Evolutionary conservation across 2,329 filamentous ascomycete species (phyloP), one percentile per base, ranked within the genome.

Genomic region (Calonectria pseudoturangicola): DNA sequence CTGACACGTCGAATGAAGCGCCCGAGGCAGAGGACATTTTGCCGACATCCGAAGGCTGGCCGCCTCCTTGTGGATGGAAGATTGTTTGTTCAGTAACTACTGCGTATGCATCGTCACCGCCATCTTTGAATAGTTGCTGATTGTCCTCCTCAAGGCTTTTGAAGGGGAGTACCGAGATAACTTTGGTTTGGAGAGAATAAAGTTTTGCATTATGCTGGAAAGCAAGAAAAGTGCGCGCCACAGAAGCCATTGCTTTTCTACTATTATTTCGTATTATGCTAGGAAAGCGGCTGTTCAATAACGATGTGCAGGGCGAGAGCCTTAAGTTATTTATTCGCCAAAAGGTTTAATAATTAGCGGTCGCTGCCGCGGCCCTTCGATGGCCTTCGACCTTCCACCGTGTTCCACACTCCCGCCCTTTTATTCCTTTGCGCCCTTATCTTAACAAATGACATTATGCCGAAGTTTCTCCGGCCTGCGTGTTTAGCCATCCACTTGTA

Each of bases 31-130:
- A 68, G 0, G 82, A 83, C 74, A 95, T 93, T 48, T 80, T 84
- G 25, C 93, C 93, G 13, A 88, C 86, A 74, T 95, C 93, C 0
- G 90, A 92, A 0, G 93, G 93, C 78, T 95, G 93, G 9, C 93
- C 93, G 72, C 93, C 93, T 25, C 93, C 93, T 82, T 95, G 93
- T 0, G 92, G 91, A 74, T 95, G 92, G 83, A 95, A 95, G 73
- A 95, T 92, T n/a, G 93, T 95, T 58, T 89, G 83, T 2, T 89
- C 85, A 0, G 91, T 93, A 7, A 91, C 86, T 25, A 94, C 82
- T n/a, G 91, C 88, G 77, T 88, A 87, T 75, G 90, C 87, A 2
- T 87, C 81, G 6, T 88, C 86, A 10, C 80, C 80, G 5, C 84
- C 87, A 15, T 88, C 83, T 79, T 93, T 93, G 85, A 92, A 92